These are phyloP conservation scores for Murraya paniculata DNA, from an alignment of 345 rosid genomes.

Conservation along the genomic window DNA sequence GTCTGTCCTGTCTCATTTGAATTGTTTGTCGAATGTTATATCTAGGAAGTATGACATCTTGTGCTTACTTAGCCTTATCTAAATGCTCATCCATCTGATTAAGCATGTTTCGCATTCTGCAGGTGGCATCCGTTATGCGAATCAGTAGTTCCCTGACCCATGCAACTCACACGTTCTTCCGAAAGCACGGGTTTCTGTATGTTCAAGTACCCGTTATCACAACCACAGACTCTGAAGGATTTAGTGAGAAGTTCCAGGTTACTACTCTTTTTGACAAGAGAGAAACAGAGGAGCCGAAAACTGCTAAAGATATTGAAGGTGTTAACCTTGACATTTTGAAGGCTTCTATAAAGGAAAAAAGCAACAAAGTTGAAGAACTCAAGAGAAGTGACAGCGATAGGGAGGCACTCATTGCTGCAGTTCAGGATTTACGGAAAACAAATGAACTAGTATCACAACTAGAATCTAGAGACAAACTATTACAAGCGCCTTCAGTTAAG, in stretches of 20 bases:
- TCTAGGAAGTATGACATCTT: background rate
- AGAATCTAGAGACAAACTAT: constrained; percentile 52
- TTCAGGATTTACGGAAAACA: constrained; percentile 65
- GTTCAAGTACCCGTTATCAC: constrained; percentile 85
- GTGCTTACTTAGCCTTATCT: background rate
- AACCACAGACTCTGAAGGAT: constrained; percentile 56
- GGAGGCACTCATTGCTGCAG: constrained; percentile 68
- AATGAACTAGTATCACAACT: constrained; percentile 62
- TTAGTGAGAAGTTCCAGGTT: constrained; percentile 57
- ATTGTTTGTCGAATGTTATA: background rate
- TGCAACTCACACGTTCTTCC: constrained; percentile 74
- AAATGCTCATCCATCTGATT: background rate
- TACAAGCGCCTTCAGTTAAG: constrained; percentile 28
- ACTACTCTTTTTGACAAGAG: constrained; percentile 41
- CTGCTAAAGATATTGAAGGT: constrained; percentile 28
- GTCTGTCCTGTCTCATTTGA: background rate
- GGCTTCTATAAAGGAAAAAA: constrained; percentile 68
- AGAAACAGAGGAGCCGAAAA: constrained; percentile 30
- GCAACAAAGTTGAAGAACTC: constrained; percentile 57
- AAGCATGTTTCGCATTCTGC: constrained; percentile 12
- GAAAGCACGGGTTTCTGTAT: constrained; percentile 55
- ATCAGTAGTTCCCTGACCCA: constrained; percentile 59
- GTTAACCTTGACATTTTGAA: constrained; percentile 50
- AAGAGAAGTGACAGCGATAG: constrained; percentile 76
- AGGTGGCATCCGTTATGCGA: constrained; percentile 81